phyloP scores from a whole-genome alignment of 2,329 filamentous ascomycete genomes.

The Metarhizium anisopliae region DNA sequence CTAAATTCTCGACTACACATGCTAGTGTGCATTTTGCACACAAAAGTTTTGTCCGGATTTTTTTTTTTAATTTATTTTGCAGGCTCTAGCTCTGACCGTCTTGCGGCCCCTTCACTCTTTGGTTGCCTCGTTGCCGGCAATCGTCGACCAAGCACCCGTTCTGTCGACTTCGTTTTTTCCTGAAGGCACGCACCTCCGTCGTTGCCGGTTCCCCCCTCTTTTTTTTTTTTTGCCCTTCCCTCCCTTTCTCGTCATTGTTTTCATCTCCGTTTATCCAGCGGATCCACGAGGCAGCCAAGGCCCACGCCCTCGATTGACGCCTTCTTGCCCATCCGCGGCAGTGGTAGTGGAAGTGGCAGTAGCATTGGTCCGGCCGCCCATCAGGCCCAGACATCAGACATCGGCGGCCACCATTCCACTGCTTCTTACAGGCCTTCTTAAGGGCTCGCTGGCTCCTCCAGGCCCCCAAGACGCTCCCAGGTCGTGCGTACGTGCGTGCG shows the following conservation, averaged over 20 bases:
- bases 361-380: background rate
- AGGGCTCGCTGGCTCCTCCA: background rate
- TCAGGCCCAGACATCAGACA: background rate
- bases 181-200: slow-evolving; percentile 4
- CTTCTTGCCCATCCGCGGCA: background rate
- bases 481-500: background rate
- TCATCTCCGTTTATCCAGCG: slow-evolving; percentile 1
- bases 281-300: slow-evolving; percentile 8
- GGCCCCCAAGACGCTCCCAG: background rate
- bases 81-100: background rate
- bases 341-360: background rate
- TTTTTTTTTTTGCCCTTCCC: background rate
- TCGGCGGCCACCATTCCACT: background rate
- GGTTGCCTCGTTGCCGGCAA: background rate
- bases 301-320: slow-evolving; percentile 4
- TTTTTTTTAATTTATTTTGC: background rate
- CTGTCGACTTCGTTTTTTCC: background rate
- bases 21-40: background rate
- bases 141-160: background rate
- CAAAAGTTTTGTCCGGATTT: background rate
- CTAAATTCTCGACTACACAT: background rate
- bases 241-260: slow-evolving; percentile 1
- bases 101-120: background rate
- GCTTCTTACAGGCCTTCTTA: background rate
- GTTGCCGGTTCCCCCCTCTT: slow-evolving; percentile 1